Base-by-base conservation (phyloP, 1,284 basidiomycete genomes). In the Cystobasidium pallidum region DNA sequence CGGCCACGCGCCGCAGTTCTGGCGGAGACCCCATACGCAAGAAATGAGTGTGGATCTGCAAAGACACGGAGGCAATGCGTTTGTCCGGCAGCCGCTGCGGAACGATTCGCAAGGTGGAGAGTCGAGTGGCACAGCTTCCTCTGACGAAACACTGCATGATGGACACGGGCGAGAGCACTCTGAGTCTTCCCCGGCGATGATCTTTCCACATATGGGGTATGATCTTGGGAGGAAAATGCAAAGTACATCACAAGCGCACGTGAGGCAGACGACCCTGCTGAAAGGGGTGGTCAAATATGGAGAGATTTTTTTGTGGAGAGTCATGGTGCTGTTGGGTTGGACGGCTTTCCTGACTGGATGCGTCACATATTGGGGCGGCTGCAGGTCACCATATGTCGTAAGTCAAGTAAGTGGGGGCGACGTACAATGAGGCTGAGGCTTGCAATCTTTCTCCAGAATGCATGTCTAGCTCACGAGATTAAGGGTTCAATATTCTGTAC, bases 381-480 rank as follows among this genome's bases (percentile, higher is more conserved):
- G 92, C 81, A 86, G 92, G 66, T 84, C 84, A 66, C 55, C 57
- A 21, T 63, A 34, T 45, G 32, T 66, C 8, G 41, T 64, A 34
- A 34, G 54, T 55, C 13, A 30, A 10, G 32, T 55, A 4, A 7
- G 30, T 34, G 54, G 26, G 8, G n/a, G 11, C 15, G 15, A 30
- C 3, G 4, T 54, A 4, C 51, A 13, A 54, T 11, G 4, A 55
- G n/a, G n/a, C 17, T 55, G 54, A 55, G n/a, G 30, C 8, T 30
- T 3, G 41, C 13, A 19, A 52, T 66, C 62, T 21, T 41, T 52
- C 28, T 52, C 78, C 78, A 88, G 74, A 94, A 93, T 78, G 88
- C 87, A 0, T 97, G 94, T 77, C 84, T 94, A 21, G 94, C 95
- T 0, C 94, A 98, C 82, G 82, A 94, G 55, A 95, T 98, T 84